Evolutionary conservation across 371 early-diverging fungal genomes (phyloP), one percentile per base, ranked within the genome.

Genomic region (Racocetra persica): DNA sequence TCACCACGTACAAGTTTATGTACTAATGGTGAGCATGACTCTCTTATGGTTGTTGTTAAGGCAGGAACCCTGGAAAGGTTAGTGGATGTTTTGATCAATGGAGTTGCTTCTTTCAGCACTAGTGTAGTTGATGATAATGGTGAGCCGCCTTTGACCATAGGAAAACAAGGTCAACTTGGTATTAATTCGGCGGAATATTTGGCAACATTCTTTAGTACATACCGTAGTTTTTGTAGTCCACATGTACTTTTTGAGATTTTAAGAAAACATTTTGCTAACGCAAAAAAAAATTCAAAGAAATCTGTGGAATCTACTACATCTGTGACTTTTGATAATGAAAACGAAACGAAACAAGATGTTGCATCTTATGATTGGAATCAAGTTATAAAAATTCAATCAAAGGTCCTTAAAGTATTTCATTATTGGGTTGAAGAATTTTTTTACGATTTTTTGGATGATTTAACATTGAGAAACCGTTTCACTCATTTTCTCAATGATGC

Each of bases 371-470:
- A 87, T 38, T 89, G 89, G 91, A 85, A 84, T 60, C 70, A 74
- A 20, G 83, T 89, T 2, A 82, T 88, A 2, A 65, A 70, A 51
- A 83, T 87, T 22, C 90, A 90, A 59, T 80, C 82, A 1, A 85
- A 85, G 10, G 83, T 91, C 20, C 81, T 93, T 1, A 87, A 90
- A 62, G 75, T 92, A n/a, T 78, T 93, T 78, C 81, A 90, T 51
- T 90, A 91, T 78, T 94, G 95, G 95, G 77, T 92, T 14, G 83
- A 85, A 45, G 83, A 88, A 28, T 90, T 91, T 78, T 87, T 90
- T 76, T 85, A 88, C 67, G 95, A 94, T 81, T 93, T 94, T 82
- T 80, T 91, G 16, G 93, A 94, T 66, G 88, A 91, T 76, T 80
- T 88, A 13, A 84, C 87, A 22, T 66, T 85, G 32, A 82, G 79